Base-by-base conservation (phyloP, 2,329 filamentous ascomycete genomes). In the Penicillium freii region DNA sequence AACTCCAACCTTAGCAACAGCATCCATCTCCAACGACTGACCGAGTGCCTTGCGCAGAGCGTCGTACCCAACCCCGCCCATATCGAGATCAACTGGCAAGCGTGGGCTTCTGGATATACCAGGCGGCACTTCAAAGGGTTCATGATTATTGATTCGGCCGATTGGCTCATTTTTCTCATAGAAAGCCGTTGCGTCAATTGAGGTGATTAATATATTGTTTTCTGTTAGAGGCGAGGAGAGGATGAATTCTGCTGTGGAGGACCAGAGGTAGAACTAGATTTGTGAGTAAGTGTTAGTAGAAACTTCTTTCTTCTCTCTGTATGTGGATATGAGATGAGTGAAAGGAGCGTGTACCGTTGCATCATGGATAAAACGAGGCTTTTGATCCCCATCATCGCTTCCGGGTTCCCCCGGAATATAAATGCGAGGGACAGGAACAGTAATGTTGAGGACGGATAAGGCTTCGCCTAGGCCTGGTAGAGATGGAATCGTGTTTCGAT, bases 221-320 rank as follows among this genome's bases (percentile, higher is more conserved):
- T 86, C 79, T 40, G 80, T 76, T 9, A 97, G 79, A 0, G 94
- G 94, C 0, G 92, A 97, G 39, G 87, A 82, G 23, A 97, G 81
- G 0, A 84, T 87, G 73, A 99, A 97, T 0, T 88, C 86, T 4
- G 93, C 93, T 0, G 91, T 92, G 0, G 91, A 96, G 17, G 90
- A 89, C 61, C 94, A 82, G 51, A 97, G 75, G 75, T 97, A 92
- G 75, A 99, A 62, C 73, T 75, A 62, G 15, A 61, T 25, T 38
- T 23, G n/a, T 29, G 56, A 55, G 52, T 63, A 59, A 67, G 61
- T 56, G 17, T 58, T 21, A 45, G 33, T 38, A 2, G 1, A 21
- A 27, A 45, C 29, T n/a, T 51, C 3, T n/a, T 15, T 15, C 10
- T 21, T 13, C 3, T 58, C 5, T 23, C 29, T n/a, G 33, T 5